Conservation (phyloP, 2,329 filamentous ascomycete species). For the Arthrobotrys conoides region DNA sequence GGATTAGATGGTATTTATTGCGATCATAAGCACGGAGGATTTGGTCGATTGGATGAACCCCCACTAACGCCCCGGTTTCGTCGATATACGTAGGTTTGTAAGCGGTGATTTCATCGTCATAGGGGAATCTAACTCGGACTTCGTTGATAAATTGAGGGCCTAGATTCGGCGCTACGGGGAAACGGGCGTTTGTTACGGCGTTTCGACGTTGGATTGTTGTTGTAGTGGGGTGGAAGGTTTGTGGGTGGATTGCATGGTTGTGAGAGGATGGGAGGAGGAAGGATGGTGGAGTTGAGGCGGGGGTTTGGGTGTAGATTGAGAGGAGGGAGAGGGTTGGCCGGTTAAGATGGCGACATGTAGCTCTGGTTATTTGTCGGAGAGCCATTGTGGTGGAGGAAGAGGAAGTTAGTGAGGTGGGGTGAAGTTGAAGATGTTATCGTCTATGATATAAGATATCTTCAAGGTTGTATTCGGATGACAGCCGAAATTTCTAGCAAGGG, state of each 20-base stretch:
- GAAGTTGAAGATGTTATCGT: neutral
- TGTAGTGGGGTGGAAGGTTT: neutral
- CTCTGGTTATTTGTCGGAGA: conserved; percentile 48
- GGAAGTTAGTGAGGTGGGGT: neutral
- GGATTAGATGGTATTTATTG: conserved; percentile 51
- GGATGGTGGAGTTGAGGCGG: conserved; percentile 21
- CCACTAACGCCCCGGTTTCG: conserved; percentile 41
- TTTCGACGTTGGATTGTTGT: conserved; percentile 36
- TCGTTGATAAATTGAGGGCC: conserved; percentile 55
- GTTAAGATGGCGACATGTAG: conserved; percentile 53
- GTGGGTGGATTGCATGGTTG: conserved; percentile 22
- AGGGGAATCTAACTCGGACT: conserved; percentile 46
- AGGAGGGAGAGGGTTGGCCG: conserved; percentile 57
- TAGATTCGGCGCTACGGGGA: conserved; percentile 47
- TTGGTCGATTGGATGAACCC: conserved; percentile 31
- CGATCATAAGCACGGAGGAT: conserved; percentile 49
- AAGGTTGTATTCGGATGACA: neutral
- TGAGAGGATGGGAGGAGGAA: conserved; percentile 48
- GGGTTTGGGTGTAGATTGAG: conserved; percentile 49
- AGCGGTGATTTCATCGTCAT: conserved; percentile 57
- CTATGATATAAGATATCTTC: neutral
- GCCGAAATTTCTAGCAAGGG: conserved; percentile 17
- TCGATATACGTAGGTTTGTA: conserved; percentile 38
- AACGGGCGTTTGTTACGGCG: conserved; percentile 11
- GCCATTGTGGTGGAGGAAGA: conserved; percentile 23